Conservation (phyloP, 225 moss, liverwort and hornwort genomes). For the Pseudoscleropodium purum region DNA sequence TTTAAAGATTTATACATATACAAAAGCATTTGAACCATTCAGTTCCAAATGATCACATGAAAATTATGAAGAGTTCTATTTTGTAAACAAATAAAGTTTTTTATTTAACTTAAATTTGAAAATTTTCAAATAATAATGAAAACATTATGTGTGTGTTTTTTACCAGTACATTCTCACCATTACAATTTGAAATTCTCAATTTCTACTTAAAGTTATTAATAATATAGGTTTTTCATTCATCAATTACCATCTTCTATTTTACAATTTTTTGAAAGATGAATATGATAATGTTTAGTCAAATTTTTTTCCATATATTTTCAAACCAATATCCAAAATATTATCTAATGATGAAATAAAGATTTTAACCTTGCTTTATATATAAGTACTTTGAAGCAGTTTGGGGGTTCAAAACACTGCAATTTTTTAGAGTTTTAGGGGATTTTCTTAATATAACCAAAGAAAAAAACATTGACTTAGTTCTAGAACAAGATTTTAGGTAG, state of each 20-base stretch:
- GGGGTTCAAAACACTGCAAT: neutral
- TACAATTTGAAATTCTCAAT: neutral
- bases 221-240: neutral
- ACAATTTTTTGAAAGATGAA: neutral
- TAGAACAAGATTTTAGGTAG: neutral
- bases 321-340: neutral
- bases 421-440: fast-evolving
- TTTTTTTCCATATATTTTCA: neutral
- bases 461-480: neutral
- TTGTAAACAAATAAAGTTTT: neutral
- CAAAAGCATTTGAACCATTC: neutral
- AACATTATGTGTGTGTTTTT: neutral
- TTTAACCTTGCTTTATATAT: neutral
- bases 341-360: neutral
- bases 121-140: neutral
- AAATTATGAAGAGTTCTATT: neutral
- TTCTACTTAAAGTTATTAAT: neutral
- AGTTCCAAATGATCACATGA: neutral
- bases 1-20: neutral
- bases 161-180: neutral
- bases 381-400: neutral
- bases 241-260: neutral
- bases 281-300: neutral
- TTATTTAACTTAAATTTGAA: neutral
- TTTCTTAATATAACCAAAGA: fast-evolving